Base-by-base conservation (phyloP, 2,329 filamentous ascomycete species). In the Coniochaeta hoffmannii region DNA sequence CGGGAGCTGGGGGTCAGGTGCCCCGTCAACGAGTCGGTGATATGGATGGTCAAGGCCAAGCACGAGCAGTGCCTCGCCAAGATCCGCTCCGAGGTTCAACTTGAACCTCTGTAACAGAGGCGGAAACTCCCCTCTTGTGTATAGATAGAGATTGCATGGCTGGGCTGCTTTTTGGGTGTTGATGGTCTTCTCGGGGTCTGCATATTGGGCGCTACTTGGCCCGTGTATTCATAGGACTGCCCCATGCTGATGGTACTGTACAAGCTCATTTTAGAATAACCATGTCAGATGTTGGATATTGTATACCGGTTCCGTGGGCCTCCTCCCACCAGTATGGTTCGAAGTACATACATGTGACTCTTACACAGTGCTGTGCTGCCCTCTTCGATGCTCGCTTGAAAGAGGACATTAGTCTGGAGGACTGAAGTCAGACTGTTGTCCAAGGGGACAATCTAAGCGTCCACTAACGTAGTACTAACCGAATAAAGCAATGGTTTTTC, bases 11-110 rank as follows among this genome's bases (percentile, higher is more conserved):
- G 89, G 1, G 75, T 96, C n/a, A 75, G 81, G 53, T 85, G 85
- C 63, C 81, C 83, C 11, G 76, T 86, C 58, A 94, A 96, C 66
- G 85, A 86, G 63, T 80, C 89, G 76, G 74, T 95, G 41, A 74
- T 87, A 68, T 76, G 85, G 54, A 71, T 91, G 72, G 85, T 97
- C 51, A 84, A 88, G 65, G 88, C 84, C 24, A 93, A 88, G 73
- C 72, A 79, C 7, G 61, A 63, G 32, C 63, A 69, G 28, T 63
- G 69, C 14, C 55, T 63, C 28, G 62, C 24, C n/a, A 26, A 46
- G 38, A 9, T 44, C 24, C 41, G 41, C 24, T 8, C 22, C 10
- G 31, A 51, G 12, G 9, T 30, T 34, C 44, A 17, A 56, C 2
- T 31, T 19, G 54, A 56, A 10, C 24, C 57, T 19, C 9, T 49